A percentile compares a stretch with the other conserved stretches of the same genome.
phyloP scores from a whole-genome alignment of 306 rosid species.

The Calophaca sinica region DNA sequence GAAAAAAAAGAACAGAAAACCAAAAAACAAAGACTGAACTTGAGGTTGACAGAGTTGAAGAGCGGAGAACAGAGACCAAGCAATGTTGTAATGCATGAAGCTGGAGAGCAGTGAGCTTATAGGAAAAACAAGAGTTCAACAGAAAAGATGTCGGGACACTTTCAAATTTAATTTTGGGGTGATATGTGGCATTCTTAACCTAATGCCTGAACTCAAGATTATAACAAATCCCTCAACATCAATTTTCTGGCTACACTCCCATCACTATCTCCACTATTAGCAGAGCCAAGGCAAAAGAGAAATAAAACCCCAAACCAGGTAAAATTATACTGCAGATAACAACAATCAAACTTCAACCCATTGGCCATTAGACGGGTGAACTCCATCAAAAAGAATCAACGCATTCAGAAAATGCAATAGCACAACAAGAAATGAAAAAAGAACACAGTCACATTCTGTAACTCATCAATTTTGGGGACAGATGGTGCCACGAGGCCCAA shows the following conservation, averaged over 20 bases:
- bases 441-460: background rate
- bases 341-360: conserved; percentile 9
- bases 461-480: background rate
- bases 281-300: background rate
- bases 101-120: background rate
- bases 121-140: background rate
- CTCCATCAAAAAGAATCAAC: conserved; percentile 26
- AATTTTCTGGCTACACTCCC: conserved; percentile 6
- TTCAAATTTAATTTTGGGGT: conserved; percentile 9
- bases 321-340: conserved; percentile 31
- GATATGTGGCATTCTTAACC: background rate
- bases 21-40: background rate
- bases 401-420: background rate
- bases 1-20: background rate
- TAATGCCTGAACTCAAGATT: background rate
- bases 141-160: background rate
- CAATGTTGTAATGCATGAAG: conserved; percentile 7
- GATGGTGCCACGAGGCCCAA: background rate
- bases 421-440: conserved; percentile 5
- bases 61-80: background rate
- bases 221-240: conserved; percentile 10
- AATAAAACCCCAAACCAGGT: background rate
- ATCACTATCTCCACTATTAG: background rate
- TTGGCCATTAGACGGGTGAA: background rate
- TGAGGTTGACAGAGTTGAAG: background rate